Evolutionary conservation across 768 basidiomycete species (phyloP).

Genomic region (Agaricus blazei): DNA sequence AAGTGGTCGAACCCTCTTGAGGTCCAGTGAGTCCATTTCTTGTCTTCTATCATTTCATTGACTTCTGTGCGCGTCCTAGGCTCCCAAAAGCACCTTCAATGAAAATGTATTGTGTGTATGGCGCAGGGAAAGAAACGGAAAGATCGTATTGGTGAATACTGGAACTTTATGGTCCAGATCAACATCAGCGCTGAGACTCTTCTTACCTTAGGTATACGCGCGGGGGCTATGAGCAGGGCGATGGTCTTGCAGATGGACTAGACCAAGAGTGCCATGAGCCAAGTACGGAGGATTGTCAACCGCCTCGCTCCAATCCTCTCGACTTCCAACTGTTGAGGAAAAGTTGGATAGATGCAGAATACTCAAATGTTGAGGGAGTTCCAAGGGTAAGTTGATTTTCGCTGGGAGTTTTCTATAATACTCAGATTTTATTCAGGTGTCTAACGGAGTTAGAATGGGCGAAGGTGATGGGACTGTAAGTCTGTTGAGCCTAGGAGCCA

Average conservation of each 20-base stretch:
- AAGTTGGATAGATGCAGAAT: slow-evolving; percentile 84
- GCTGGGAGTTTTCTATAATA: neutral
- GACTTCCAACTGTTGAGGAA: slow-evolving; percentile 51
- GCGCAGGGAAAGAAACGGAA: slow-evolving; percentile 95
- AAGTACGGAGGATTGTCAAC: slow-evolving; percentile 34
- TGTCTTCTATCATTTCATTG: neutral
- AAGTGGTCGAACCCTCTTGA: slow-evolving; percentile 96
- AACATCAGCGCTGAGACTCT: neutral
- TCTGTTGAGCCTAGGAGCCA: slow-evolving; percentile 81
- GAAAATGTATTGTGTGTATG: slow-evolving; percentile 91
- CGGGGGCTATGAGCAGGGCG: slow-evolving; percentile 65
- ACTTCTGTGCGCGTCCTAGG: slow-evolving; percentile 26
- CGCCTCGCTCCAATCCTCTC: slow-evolving; percentile 33
- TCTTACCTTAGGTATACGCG: slow-evolving; percentile 58
- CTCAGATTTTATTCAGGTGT: slow-evolving; percentile 34
- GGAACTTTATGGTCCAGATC: neutral
- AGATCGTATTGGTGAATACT: slow-evolving; percentile 75
- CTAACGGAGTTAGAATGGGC: slow-evolving; percentile 86
- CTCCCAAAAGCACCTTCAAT: slow-evolving; percentile 88
- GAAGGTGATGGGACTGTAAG: slow-evolving; percentile 96
- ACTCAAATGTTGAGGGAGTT: slow-evolving; percentile 54
- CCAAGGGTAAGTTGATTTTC: slow-evolving; percentile 43
- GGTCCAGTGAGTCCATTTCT: slow-evolving; percentile 42
- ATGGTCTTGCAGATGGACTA: slow-evolving; percentile 39
- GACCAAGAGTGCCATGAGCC: slow-evolving; percentile 41